Base-by-base conservation (phyloP, 257 asterid species). In the Salvia miltiorrhiza region DNA sequence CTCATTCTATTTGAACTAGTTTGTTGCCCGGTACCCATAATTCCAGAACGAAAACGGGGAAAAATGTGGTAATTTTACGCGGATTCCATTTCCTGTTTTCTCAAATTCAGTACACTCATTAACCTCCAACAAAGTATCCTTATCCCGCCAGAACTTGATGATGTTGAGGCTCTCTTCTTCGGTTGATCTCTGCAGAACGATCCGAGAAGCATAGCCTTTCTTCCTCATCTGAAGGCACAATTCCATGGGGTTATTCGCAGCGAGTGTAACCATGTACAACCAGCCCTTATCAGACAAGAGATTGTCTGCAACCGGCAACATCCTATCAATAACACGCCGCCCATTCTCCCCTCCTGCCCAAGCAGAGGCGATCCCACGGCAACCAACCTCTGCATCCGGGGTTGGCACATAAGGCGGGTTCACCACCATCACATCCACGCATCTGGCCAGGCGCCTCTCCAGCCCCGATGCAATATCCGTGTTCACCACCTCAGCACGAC, bases 281-380 rank as follows among this genome's bases (percentile, higher is more conserved):
- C 97, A 94, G 14, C 99, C 97, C 67, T 75, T 89, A 32, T 85
- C 93, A 2, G 97, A 94, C 81, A 94, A 79, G 62, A 94, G 90
- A 73, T 32, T 65, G 70, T 91, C 93, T 0, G 93, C 95, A 76
- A 87, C 86, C 0, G 96, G 96, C 84, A 94, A 79, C 63, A 94
- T 94, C 83, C 79, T 86, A 71, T 94, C 96, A 75, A 89, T 89
- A 41, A 94, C 97, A 1, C 80, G 72, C 60, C 96, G 72, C 0
- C 97, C 99, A 73, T 89, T 88, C 68, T 86, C 97, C 14, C 97
- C 97, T 44, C 99, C 99, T 0, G 97, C 97, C 97, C 99, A 94
- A 32, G 99, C 72, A 4, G 97, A 79, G 11, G 90, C 80, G 62
- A 94, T 89, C 45, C 99, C 99, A 4, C 45, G 37, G 54, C 86